Percentiles rank a stretch among this genome's conserved stretches.
Evolutionary conservation across 2,329 filamentous ascomycete genomes (phyloP).

Genomic region (Penicillium concentricum): DNA sequence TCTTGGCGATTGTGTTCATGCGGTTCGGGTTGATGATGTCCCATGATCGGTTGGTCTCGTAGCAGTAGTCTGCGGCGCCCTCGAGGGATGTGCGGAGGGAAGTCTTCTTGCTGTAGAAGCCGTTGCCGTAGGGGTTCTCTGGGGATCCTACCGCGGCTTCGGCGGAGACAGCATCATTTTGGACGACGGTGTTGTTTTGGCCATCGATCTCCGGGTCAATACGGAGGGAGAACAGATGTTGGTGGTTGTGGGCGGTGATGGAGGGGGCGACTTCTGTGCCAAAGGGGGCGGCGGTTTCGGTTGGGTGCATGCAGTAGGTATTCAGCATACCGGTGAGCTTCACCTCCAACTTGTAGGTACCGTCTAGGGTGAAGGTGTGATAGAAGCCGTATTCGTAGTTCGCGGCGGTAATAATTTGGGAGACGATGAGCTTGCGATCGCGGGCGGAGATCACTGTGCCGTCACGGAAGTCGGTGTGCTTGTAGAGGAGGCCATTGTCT

Average conservation of each 20-base stretch:
- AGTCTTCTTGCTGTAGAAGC: slow-evolving; percentile 56
- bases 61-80: slow-evolving; percentile 52
- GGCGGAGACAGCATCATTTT: slow-evolving; percentile 23
- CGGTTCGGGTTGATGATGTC: slow-evolving; percentile 30
- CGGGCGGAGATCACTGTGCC: slow-evolving; percentile 81
- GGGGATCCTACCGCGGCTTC: slow-evolving; percentile 63
- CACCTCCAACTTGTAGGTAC: slow-evolving; percentile 84
- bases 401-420: slow-evolving; percentile 87
- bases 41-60: slow-evolving; percentile 46
- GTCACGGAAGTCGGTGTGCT: slow-evolving; percentile 88
- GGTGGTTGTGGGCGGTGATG: slow-evolving; percentile 91
- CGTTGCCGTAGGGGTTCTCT: slow-evolving; percentile 66
- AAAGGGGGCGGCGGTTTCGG: slow-evolving; percentile 78
- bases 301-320: slow-evolving; percentile 75
- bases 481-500: slow-evolving; percentile 47
- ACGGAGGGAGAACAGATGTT: slow-evolving; percentile 87
- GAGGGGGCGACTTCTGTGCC: slow-evolving; percentile 84
- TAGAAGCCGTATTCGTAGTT: slow-evolving; percentile 89
- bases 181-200: slow-evolving; percentile 73
- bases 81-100: slow-evolving; percentile 44
- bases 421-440: slow-evolving; percentile 78
- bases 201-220: slow-evolving; percentile 85
- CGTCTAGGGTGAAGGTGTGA: slow-evolving; percentile 88
- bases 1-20: slow-evolving; percentile 23
- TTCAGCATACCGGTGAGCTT: slow-evolving; percentile 89